These are phyloP conservation scores for Mycena leptocephala DNA, from an alignment of 768 basidiomycete genomes.

Conservation along the genomic window DNA sequence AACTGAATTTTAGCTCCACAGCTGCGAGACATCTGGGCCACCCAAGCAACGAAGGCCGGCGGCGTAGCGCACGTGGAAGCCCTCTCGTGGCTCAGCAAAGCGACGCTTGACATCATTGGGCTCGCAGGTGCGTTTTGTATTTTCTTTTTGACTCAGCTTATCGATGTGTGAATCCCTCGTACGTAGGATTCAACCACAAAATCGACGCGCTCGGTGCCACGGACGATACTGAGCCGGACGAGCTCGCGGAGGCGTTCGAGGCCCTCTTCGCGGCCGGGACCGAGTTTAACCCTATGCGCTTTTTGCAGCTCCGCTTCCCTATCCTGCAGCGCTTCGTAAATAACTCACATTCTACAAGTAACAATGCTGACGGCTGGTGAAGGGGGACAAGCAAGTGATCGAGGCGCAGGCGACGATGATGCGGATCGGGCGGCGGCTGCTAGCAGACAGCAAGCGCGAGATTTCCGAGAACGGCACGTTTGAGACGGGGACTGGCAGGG, in stretches of 20 bases:
- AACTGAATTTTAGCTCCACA: constrained; percentile 36
- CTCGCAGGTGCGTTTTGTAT: constrained; percentile 66
- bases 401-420: constrained; percentile 10
- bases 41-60: constrained; percentile 51
- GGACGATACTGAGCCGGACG: constrained; percentile 31
- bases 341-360: not conserved
- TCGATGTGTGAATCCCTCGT: not conserved
- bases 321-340: constrained; percentile 28
- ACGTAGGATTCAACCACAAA: constrained; percentile 47
- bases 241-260: constrained; percentile 63
- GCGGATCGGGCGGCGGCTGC: constrained; percentile 7
- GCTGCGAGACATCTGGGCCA: constrained; percentile 67
- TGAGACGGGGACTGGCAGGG: not conserved
- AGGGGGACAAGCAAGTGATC: not conserved
- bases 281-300: constrained; percentile 19
- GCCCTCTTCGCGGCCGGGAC: constrained; percentile 53
- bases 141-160: not conserved
- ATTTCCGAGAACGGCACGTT: not conserved
- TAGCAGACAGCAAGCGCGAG: constrained; percentile 19
- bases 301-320: not conserved
- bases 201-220: constrained; percentile 38
- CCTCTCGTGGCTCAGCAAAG: constrained; percentile 75
- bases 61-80: constrained; percentile 65
- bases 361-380: no score
- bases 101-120: constrained; percentile 86